Evolutionary conservation across 768 basidiomycete species (phyloP), one percentile per base, ranked within the genome.

Genomic region (Russula earlei): DNA sequence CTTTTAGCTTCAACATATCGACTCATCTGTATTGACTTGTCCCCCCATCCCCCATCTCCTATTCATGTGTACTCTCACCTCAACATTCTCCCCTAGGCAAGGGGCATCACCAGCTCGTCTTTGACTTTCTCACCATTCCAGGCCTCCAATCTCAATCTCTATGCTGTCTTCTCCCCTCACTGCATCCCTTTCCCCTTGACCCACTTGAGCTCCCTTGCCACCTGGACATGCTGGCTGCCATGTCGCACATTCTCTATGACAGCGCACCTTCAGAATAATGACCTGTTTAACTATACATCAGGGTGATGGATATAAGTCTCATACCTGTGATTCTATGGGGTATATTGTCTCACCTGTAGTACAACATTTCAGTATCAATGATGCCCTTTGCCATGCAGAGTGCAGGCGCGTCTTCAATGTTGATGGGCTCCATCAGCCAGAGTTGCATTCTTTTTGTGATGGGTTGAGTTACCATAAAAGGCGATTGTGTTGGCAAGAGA

Each of bases 301-400:
- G 66, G 66, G 42, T 60, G 63, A 6, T 67, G 66, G 64, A 19
- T 64, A 66, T 63, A 63, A 61, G 63, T 58, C 51, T 52, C 45
- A 50, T 52, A 54, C 22, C 19, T 51, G 31, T 55, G 56, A 14
- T 56, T 42, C 36, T 63, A 44, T 56, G 12, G n/a, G n/a, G 37
- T 60, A 52, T n/a, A 47, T 59, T 1, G 29, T 61, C 56, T 58
- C 36, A 48, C 40, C 15, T 24, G 20, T 43, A 52, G 34, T 24
- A 3, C 19, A 17, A 33, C 6, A 8, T 33, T 58, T 59, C 55
- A 66, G 65, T 8, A 17, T 34, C 53, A 69, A 69, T 43, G 62
- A 68, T 27, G 55, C 38, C 46, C 75, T 77, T 71, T 77, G 75
- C 64, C 75, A 62, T 59, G 63, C 58, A 68, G 76, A 80, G 68